These are phyloP conservation scores for Pueraria montana DNA, from an alignment of 306 rosid genomes.

Conservation along the genomic window DNA sequence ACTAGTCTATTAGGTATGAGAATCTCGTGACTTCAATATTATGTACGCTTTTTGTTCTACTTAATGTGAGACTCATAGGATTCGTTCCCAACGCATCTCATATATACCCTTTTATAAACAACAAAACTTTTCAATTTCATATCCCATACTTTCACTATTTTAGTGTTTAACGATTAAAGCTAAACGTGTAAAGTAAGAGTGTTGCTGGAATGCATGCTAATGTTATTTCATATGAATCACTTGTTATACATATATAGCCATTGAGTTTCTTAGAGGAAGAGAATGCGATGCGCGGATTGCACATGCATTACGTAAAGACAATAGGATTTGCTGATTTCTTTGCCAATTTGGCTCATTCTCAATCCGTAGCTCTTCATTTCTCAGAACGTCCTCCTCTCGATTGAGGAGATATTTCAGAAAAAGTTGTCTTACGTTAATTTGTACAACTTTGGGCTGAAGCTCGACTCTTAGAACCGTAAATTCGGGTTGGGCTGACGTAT, in stretches of 20 bases:
- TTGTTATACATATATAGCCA: neutral
- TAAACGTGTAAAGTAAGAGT: neutral
- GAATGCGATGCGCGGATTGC: neutral
- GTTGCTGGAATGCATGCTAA: neutral
- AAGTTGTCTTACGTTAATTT: neutral
- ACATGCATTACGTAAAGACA: neutral
- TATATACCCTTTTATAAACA: neutral
- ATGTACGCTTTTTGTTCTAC: neutral
- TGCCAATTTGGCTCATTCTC: neutral
- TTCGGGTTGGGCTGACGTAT: neutral
- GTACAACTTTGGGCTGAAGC: neutral
- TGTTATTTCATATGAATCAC: neutral
- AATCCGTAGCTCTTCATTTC: neutral
- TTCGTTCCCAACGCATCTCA: neutral
- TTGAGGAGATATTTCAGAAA: neutral
- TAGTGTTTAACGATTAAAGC: neutral
- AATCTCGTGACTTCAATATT: too few species aligned
- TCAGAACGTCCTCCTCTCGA: neutral
- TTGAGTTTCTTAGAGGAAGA: neutral
- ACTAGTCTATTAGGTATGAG: too few species aligned
- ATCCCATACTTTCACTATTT: neutral
- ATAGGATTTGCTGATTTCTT: neutral
- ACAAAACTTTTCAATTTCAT: too few species aligned
- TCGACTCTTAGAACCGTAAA: neutral
- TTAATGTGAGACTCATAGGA: too few species aligned